Evolutionary conservation across 1,284 basidiomycete genomes (phyloP), one percentile per base, ranked within the genome.

Genomic region (Cerrena zonata): DNA sequence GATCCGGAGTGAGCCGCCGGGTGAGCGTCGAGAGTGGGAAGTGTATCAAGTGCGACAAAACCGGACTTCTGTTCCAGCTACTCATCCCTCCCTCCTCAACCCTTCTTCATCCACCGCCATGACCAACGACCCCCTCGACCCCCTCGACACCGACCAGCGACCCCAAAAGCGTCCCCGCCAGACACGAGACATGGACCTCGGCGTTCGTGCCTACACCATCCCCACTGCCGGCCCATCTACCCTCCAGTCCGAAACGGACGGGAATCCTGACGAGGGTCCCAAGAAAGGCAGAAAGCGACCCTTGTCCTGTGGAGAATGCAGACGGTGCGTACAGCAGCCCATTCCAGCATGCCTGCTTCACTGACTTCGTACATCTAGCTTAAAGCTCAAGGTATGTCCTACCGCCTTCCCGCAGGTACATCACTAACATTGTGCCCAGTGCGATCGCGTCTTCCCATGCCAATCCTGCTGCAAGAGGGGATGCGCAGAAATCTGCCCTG

Each of bases 381-480:
- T 82, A 53, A 82, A 82, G 62, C 68, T 80, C 49, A 80, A 78
- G 71, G 79, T 71, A 34, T 34, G 30, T 34, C 30, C 15, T 34
- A 15, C 30, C 7, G 15, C 15, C 15, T 34, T 34, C 30, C 30
- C 30, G 30, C 30, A 7, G 15, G n/a, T 34, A 7, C 30, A 15
- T 7, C 15, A 34, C 15, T 34, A 34, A 34, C 30, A 7, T 15
- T 34, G 7, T 34, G 30, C 7, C 30, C 30, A 81, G 78, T 83
- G 80, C 62, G 79, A 82, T 65, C 76, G 79, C 45, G 69, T 76
- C 21, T 80, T 82, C 61, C 79, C 79, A 26, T 81, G 80, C 60
- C 61, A 80, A 71, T 80, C 78, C 25, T 81, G 80, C 56, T 74
- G 76, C 57, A 81, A 82, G 65, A 65, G 78, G 58, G 80, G 80